Conservation (phyloP, 805 yeast genomes). For the Saccharomyces eubayanus region DNA sequence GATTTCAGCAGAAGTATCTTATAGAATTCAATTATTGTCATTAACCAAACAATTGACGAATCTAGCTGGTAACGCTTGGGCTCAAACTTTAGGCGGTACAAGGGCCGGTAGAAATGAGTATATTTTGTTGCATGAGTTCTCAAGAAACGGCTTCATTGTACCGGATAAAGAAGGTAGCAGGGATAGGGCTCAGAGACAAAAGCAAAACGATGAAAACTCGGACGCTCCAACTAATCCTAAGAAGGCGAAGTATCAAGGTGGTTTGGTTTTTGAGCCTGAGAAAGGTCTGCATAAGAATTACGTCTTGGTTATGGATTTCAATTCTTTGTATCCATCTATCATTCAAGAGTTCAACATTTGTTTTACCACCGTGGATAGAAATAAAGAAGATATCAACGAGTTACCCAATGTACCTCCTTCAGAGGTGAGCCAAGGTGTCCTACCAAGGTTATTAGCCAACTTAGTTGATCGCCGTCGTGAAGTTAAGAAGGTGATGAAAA, state of each 20-base stretch:
- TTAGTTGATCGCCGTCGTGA: slow-evolving; percentile 88
- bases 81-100: slow-evolving; percentile 88
- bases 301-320: slow-evolving; percentile 94
- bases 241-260: slow-evolving; percentile 80
- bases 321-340: slow-evolving; percentile 91
- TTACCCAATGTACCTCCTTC: slow-evolving; percentile 61
- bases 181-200: slow-evolving; percentile 31
- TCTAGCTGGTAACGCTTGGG: slow-evolving; percentile 96
- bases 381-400: slow-evolving; percentile 45
- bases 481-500: slow-evolving; percentile 78
- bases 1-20: slow-evolving; percentile 69
- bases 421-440: slow-evolving; percentile 61
- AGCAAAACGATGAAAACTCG: slow-evolving; percentile 20
- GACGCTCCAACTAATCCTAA: slow-evolving; percentile 41
- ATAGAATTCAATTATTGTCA: slow-evolving; percentile 76
- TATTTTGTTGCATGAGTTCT: slow-evolving; percentile 85
- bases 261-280: slow-evolving; percentile 93
- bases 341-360: slow-evolving; percentile 96
- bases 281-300: slow-evolving; percentile 87
- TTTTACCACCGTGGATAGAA: slow-evolving; percentile 86
- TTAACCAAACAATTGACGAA: slow-evolving; percentile 85
- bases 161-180: slow-evolving; percentile 67
- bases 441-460: slow-evolving; percentile 75
- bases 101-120: slow-evolving; percentile 94
- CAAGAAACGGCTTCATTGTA: slow-evolving; percentile 66